A percentile compares a stretch with the other conserved stretches of the same genome.
Evolutionary conservation across 495 filamentous ascomycete genomes (phyloP).

Genomic region (Aspergillus taichungensis): DNA sequence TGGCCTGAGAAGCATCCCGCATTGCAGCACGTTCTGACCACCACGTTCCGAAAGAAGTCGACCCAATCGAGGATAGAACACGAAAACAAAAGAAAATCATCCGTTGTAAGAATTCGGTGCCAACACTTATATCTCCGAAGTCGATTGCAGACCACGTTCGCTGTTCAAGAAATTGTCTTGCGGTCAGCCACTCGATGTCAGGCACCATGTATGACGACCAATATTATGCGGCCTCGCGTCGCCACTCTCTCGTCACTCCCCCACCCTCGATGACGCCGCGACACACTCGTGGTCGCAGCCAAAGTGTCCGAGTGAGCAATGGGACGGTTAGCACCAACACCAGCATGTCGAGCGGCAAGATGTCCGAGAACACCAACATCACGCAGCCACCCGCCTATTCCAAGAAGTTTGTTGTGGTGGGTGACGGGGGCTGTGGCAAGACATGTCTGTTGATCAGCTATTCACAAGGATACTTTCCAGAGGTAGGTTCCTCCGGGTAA

Average conservation of each 20-base stretch:
- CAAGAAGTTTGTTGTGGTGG: constrained; percentile 98
- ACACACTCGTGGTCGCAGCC: constrained; percentile 45
- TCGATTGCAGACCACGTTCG: constrained; percentile 12
- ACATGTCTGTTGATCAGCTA: constrained; percentile 97
- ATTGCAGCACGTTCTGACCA: background rate
- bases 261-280: constrained; percentile 37
- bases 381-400: constrained; percentile 86
- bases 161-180: no score
- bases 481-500: constrained; percentile 47
- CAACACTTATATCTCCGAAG: constrained; percentile 8
- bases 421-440: constrained; percentile 97
- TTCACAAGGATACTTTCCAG: constrained; percentile 95
- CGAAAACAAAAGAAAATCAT: constrained; percentile 3
- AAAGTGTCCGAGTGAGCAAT: constrained; percentile 60
- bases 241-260: constrained; percentile 41
- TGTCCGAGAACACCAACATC: constrained; percentile 73
- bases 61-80: constrained; percentile 1
- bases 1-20: background rate
- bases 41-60: background rate
- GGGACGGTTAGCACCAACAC: constrained; percentile 77
- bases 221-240: constrained; percentile 41
- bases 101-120: constrained; percentile 10
- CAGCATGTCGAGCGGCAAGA: constrained; percentile 51
- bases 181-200: constrained; percentile 21
- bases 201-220: constrained; percentile 41